phyloP scores from a whole-genome alignment of 2,329 filamentous ascomycete genomes.

The Emericellopsis atlantica region DNA sequence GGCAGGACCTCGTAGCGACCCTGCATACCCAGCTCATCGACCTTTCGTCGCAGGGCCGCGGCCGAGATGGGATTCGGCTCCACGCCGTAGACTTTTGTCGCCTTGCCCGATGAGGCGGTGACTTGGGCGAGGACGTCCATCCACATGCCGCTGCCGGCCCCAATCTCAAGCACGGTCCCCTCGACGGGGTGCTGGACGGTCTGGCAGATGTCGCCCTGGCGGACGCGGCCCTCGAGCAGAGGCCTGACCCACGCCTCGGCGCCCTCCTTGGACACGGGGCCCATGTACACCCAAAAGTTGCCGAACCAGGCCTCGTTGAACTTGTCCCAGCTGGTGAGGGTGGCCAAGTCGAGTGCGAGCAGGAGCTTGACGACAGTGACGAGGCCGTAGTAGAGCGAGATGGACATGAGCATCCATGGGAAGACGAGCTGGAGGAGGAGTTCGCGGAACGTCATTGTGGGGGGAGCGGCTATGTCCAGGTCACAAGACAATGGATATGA shows the following conservation, averaged over 20 bases:
- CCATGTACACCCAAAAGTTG: conserved; percentile 43
- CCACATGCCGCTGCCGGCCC: conserved; percentile 50
- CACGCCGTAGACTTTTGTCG: conserved; percentile 41
- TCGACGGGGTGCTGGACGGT: conserved; percentile 21
- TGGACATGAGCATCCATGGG: conserved; percentile 40
- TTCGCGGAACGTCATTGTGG: no score
- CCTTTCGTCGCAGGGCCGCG: conserved; percentile 27
- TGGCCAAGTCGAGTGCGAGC: conserved; percentile 14
- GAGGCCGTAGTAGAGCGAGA: conserved; percentile 36
- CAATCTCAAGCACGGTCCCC: conserved; percentile 48
- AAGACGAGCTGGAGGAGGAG: neutral
- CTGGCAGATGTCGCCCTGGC: conserved; percentile 20
- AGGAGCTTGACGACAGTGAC: conserved; percentile 32
- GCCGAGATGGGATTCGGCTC: conserved; percentile 50
- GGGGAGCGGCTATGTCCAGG: no score
- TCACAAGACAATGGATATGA: no score
- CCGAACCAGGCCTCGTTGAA: conserved; percentile 44
- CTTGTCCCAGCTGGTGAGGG: conserved; percentile 26
- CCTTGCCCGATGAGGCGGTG: neutral
- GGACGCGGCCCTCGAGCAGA: conserved; percentile 36
- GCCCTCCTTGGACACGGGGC: conserved; percentile 32
- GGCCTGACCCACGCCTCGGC: conserved; percentile 34
- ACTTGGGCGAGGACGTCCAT: conserved; percentile 32
- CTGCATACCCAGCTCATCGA: conserved; percentile 37
- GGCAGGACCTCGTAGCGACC: conserved; percentile 49